Base-by-base conservation (phyloP, 2,329 filamentous ascomycete genomes). In the Pseudogymnoascus sp. region DNA sequence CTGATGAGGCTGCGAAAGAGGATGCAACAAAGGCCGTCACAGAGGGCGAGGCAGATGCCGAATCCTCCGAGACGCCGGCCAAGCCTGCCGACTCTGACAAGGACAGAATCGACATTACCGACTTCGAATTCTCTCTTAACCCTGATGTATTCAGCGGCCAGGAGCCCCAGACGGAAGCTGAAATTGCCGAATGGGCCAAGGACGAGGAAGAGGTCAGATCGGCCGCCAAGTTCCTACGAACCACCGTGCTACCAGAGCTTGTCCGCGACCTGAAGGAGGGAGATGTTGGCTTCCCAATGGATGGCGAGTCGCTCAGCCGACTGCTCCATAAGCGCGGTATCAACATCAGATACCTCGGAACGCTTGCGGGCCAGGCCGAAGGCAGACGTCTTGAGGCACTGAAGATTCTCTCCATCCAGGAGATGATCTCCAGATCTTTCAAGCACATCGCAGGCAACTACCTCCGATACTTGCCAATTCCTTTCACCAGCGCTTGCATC, bases 271-370 rank as follows among this genome's bases (percentile, higher is more conserved):
- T 99, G 63, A 88, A 89, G 72, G 91, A 96, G 67, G 92, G 91
- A 5, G 93, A 99, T 68, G 88, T 96, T 67, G 94, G 93, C 70
- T 97, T 97, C 79, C 94, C 94, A 11, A 97, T 97, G 91, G 95
- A 99, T 70, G 94, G 94, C n/a, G 85, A 90, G 71, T 97, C 93
- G 19, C 81, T 99, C 63, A 91, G 89, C 70, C 86, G 87, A 67
- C 84, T 97, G 60, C 82, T 99, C 72, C 94, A 99, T 80, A 96
- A 96, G 81, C 90, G 93, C 42, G 94, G 94, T 77, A 92, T 99
- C 79, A 99, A 99, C 78, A 84, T 97, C 66, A 86, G 95, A 71
- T 99, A 99, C 75, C 82, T 97, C n/a, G 94, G 94, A 67, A 89
- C 87, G 75, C 77, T 99, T 65, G 89, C 91, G 11, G 80, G 84